Evolutionary conservation across 2,329 filamentous ascomycete species (phyloP).

Genomic region (Passalora sequoiae): DNA sequence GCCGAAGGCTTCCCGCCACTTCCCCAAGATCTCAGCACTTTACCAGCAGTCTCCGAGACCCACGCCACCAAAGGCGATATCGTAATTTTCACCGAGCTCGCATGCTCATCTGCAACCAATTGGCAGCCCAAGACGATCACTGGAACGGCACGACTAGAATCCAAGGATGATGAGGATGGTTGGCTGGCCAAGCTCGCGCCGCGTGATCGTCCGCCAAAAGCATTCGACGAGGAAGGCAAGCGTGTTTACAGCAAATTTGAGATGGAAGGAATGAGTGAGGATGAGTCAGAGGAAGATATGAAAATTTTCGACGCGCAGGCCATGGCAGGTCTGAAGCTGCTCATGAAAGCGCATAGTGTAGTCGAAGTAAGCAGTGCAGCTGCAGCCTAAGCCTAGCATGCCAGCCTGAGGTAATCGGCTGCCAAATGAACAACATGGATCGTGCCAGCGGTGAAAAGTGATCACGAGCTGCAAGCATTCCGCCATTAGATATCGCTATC

Average conservation of each 20-base stretch:
- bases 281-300: conserved; percentile 41
- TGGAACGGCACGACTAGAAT: conserved; percentile 58
- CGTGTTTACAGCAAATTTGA: conserved; percentile 76
- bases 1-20: conserved; percentile 55
- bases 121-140: conserved; percentile 63
- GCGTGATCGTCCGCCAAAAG: conserved; percentile 57
- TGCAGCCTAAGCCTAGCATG: too few species aligned
- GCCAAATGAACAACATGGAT: too few species aligned
- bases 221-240: conserved; percentile 65
- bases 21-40: conserved; percentile 33
- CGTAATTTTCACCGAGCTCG: conserved; percentile 63
- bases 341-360: neutral
- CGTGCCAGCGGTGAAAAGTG: too few species aligned
- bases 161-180: conserved; percentile 50
- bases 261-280: conserved; percentile 56
- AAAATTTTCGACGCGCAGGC: conserved; percentile 6
- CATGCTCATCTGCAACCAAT: conserved; percentile 56
- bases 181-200: conserved; percentile 58
- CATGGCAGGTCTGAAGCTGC: conserved; percentile 8
- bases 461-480: too few species aligned
- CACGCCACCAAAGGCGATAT: conserved; percentile 56
- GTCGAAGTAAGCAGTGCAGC: too few species aligned
- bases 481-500: too few species aligned
- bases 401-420: too few species aligned
- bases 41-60: conserved; percentile 48